phyloP scores from a whole-genome alignment of 805 yeast species.

The Monosporozyma servazzii region DNA sequence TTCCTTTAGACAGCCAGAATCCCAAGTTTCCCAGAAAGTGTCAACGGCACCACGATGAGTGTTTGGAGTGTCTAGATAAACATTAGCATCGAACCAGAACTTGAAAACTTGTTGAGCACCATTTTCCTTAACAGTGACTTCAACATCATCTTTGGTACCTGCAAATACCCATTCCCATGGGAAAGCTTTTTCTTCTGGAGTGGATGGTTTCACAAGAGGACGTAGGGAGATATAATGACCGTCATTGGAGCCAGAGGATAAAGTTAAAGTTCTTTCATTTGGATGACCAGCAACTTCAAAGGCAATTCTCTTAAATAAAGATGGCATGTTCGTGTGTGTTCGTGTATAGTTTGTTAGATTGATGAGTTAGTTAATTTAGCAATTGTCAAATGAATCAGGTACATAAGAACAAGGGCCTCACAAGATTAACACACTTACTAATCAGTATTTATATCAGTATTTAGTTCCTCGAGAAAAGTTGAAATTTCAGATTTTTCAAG shows the following conservation, averaged over 20 bases:
- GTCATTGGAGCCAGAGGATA: constrained; percentile 25
- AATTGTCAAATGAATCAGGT: neutral
- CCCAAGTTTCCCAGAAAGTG: constrained; percentile 28
- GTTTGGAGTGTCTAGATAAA: constrained; percentile 19
- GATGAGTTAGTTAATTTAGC: neutral
- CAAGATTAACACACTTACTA: neutral
- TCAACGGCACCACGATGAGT: constrained; percentile 24
- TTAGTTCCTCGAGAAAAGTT: neutral
- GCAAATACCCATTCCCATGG: constrained; percentile 54
- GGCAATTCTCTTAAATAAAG: constrained; percentile 25
- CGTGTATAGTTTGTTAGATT: neutral
- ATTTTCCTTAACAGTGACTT: constrained; percentile 26
- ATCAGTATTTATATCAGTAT: neutral
- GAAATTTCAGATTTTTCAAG: too few relatives aligned
- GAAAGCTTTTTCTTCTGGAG: constrained; percentile 25
- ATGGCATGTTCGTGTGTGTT: constrained; percentile 17
- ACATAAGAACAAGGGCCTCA: neutral
- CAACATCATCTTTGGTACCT: constrained; percentile 37
- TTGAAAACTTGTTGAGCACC: constrained; percentile 20
- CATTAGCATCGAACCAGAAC: constrained; percentile 27
- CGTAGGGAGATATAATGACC: constrained; percentile 33
- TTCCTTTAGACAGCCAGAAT: constrained; percentile 28
- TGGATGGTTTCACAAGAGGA: constrained; percentile 25
- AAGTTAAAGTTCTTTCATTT: constrained; percentile 26
- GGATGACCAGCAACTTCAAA: constrained; percentile 23